Evolutionary conservation across 2,329 filamentous ascomycete species (phyloP).

Genomic region (Neoarthrinium moseri): DNA sequence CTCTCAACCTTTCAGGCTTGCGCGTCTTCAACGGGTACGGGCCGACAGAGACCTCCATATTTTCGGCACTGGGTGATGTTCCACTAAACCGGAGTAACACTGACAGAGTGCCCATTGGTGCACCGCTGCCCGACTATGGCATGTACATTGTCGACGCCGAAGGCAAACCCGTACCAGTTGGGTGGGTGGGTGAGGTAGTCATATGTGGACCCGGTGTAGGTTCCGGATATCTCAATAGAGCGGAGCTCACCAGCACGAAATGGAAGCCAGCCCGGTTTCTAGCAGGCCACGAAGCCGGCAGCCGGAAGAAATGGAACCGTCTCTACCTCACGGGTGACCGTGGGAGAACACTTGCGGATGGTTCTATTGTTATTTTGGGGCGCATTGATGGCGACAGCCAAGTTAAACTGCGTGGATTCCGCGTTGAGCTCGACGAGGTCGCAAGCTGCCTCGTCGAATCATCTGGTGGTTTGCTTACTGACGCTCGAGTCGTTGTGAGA

Average conservation of each 20-base stretch:
- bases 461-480: background rate
- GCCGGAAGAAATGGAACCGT: background rate
- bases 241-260: background rate
- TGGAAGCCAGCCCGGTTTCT: background rate
- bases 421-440: background rate
- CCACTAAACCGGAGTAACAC: background rate
- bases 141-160: background rate
- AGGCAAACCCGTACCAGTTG: background rate
- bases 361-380: background rate
- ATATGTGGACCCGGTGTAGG: background rate
- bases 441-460: background rate
- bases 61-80: background rate
- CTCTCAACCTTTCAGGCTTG: background rate
- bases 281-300: background rate
- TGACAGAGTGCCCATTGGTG: background rate
- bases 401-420: background rate
- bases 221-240: background rate
- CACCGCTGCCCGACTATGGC: background rate
- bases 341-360: background rate
- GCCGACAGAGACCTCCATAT: background rate
- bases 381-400: background rate
- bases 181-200: background rate
- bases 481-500: background rate
- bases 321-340: constrained; percentile 1
- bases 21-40: constrained; percentile 3